Evolutionary conservation across 305 asterid species (phyloP), one percentile per base, ranked within the genome.

Genomic region (Fraxinus paxiana): DNA sequence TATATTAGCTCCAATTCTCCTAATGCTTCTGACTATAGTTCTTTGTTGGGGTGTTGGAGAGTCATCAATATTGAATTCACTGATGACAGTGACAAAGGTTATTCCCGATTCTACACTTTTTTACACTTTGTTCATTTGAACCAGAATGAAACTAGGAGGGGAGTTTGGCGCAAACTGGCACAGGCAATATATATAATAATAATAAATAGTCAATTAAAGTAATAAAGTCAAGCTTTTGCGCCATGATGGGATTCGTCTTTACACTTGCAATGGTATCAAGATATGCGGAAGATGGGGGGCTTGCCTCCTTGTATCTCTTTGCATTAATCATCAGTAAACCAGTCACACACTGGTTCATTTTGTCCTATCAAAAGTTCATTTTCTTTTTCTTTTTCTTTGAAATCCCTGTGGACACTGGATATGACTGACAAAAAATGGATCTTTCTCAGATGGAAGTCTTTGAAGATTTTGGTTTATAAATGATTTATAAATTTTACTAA

Each of bases 41-140:
- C 92, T 95, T n/a, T 95, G 97, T 54, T 22, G 92, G 83, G 99
- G 99, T 65, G 98, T 95, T 80, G 97, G 97, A 85, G 99, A 92
- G 86, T 95, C 99, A 72, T 93, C 99, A 2, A 24, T 90, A 71
- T 46, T 93, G 85, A 95, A 95, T 85, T 88, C 91, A 54, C 81
- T 88, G 84, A 93, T 95, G 97, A 95, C 98, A 1, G 77, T 90
- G 38, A 90, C 93, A 17, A 95, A 95, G 99, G 98, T 95, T 31
- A 43, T 43, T 46, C 56, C 18, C 6, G 5, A 46, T 46, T 46
- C 15, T 41, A 35, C 35, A 46, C 51, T 75, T 74, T 83, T 65
- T 10, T 28, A 43, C 54, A 43, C 54, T 12, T 46, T 13, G 56
- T 46, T 46, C 18, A 46, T 46, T 46, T 12, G 54, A 43, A 5